A percentile compares a stretch with the other conserved stretches of the same genome.
phyloP scores from a whole-genome alignment of 495 filamentous ascomycete species.

The Copromyces sp. region DNA sequence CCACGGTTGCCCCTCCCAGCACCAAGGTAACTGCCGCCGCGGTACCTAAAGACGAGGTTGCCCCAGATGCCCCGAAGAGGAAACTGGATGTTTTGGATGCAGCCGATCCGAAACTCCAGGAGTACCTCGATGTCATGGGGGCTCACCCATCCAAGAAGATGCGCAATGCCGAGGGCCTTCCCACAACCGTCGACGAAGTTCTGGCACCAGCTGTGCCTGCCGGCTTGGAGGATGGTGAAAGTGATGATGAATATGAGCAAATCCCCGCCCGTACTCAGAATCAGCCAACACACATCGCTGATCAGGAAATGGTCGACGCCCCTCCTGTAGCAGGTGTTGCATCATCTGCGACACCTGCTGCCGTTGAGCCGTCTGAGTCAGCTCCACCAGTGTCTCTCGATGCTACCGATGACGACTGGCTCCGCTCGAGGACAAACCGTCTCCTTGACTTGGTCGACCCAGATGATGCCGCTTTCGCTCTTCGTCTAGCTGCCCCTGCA shows the following conservation, averaged over 20 bases:
- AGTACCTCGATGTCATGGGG: constrained; percentile 77
- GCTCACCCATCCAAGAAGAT: constrained; percentile 21
- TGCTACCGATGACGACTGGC: constrained; percentile 79
- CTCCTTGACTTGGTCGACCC: constrained; percentile 71
- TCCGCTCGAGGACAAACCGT: constrained; percentile 84
- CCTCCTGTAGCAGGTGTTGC: background rate
- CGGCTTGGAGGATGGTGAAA: constrained; percentile 38
- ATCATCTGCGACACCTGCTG: constrained; percentile 1
- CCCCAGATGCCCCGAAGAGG: constrained; percentile 33
- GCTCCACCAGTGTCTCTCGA: constrained; percentile 12
- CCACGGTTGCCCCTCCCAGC: constrained; percentile 3
- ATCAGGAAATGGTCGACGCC: constrained; percentile 7
- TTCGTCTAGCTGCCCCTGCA: constrained; percentile 7
- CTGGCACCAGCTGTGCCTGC: constrained; percentile 33
- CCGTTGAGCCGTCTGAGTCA: constrained; percentile 7
- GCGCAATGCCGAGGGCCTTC: constrained; percentile 15
- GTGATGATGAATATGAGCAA: constrained; percentile 57
- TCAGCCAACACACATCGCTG: constrained; percentile 26
- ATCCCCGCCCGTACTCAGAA: constrained; percentile 31
- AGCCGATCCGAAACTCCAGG: constrained; percentile 67
- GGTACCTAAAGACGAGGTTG: constrained; percentile 8
- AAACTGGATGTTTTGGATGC: constrained; percentile 42
- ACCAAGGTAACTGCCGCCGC: constrained; percentile 6
- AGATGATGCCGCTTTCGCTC: constrained; percentile 29
- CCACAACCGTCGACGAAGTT: background rate